Percentiles rank a stretch among this genome's conserved stretches.
Evolutionary conservation across 208 protist species (phyloP).

Genomic region (Trypanosoma avium): DNA sequence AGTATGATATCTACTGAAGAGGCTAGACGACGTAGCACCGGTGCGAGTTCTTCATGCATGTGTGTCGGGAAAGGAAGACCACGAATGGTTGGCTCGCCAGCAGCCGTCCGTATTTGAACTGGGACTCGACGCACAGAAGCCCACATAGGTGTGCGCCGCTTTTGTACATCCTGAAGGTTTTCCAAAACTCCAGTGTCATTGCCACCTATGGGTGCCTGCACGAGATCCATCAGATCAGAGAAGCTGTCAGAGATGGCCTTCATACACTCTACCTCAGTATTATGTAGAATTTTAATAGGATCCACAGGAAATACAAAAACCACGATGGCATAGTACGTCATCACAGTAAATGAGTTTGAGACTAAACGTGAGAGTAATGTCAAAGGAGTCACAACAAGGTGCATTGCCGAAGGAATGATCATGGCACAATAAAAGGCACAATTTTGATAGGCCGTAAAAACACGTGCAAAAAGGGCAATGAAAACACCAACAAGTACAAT

Average conservation of each 20-base stretch:
- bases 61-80: conserved; percentile 45
- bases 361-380: conserved; percentile 45
- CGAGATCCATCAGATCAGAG: conserved; percentile 33
- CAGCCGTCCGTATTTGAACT: conserved; percentile 39
- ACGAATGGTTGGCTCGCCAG: conserved; percentile 40
- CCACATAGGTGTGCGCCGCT: conserved; percentile 35
- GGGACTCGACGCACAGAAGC: conserved; percentile 24
- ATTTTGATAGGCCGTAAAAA: conserved; percentile 35
- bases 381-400: conserved; percentile 27
- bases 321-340: conserved; percentile 71
- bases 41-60: conserved; percentile 45
- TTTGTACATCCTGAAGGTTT: conserved; percentile 20
- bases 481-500: conserved; percentile 39
- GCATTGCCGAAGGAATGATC: conserved; percentile 37
- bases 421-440: conserved; percentile 53
- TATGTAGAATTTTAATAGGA: conserved; percentile 43
- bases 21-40: conserved; percentile 51
- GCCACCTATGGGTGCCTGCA: conserved; percentile 24
- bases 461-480: conserved; percentile 40
- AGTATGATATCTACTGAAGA: conserved; percentile 54
- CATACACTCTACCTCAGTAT: conserved; percentile 35
- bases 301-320: conserved; percentile 74
- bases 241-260: conserved; percentile 34
- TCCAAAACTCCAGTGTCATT: conserved; percentile 23
- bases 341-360: conserved; percentile 55